Conservation (phyloP, 768 basidiomycete species). For the Trametes sanguinea region DNA sequence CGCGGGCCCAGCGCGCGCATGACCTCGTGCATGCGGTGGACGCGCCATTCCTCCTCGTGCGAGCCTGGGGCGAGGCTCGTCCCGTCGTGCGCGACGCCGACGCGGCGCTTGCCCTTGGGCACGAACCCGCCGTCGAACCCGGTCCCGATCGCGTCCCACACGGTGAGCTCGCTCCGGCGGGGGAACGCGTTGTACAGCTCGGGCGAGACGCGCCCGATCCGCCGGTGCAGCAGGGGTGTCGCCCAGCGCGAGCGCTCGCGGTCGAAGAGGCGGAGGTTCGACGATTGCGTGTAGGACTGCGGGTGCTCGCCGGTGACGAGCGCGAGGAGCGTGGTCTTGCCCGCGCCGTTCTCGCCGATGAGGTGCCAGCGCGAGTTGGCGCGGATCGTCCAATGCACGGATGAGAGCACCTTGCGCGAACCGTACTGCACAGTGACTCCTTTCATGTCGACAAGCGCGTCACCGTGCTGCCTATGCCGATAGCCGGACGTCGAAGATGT, state of each 20-base stretch:
- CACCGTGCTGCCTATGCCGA: constrained; percentile 26
- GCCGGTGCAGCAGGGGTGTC: constrained; percentile 63
- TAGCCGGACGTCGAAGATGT: background rate
- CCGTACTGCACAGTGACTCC: constrained; percentile 74
- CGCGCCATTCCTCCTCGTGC: constrained; percentile 41
- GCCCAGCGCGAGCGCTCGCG: constrained; percentile 64
- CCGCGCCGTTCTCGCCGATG: constrained; percentile 88
- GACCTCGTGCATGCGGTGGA: constrained; percentile 54
- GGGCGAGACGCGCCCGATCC: constrained; percentile 82
- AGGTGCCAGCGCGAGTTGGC: constrained; percentile 90
- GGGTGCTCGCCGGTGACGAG: constrained; percentile 94
- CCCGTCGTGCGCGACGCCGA: constrained; percentile 45
- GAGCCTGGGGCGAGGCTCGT: constrained; percentile 41
- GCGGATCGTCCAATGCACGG: constrained; percentile 80
- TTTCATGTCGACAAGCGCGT: constrained; percentile 59
- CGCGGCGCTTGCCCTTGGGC: constrained; percentile 43
- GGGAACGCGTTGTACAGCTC: constrained; percentile 94
- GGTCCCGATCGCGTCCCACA: constrained; percentile 81
- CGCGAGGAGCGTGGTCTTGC: constrained; percentile 92
- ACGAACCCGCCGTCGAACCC: constrained; percentile 90
- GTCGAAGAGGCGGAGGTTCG: constrained; percentile 58
- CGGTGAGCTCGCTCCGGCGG: constrained; percentile 61
- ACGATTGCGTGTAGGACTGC: constrained; percentile 79
- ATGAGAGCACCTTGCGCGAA: constrained; percentile 63
- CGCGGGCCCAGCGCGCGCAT: constrained; percentile 63